Evolutionary conservation across 202 grass and related monocot genomes (phyloP).

Genomic region (Hordeum pubiflorum): DNA sequence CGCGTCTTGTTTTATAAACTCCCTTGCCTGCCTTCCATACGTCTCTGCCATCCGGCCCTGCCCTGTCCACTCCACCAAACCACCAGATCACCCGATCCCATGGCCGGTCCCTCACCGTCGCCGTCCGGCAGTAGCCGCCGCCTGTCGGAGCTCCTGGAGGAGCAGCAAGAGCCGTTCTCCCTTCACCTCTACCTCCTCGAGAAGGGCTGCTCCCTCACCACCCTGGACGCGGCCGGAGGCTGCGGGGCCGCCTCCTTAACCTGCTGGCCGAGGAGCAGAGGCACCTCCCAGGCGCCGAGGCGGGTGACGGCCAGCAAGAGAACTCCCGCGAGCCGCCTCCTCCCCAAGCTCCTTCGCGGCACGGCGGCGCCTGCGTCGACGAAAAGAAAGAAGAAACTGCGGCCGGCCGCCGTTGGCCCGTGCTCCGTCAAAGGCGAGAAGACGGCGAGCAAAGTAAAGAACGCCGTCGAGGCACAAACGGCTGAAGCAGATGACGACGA

Average conservation of each 20-base stretch:
- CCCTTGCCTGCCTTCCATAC: not conserved
- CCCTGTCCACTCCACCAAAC: not conserved
- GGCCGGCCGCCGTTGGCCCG: not conserved
- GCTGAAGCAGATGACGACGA: not conserved
- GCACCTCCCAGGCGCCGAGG: not conserved
- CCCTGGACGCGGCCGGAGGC: not conserved
- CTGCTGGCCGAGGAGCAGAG: slow-evolving; percentile 44
- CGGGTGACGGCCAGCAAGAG: slow-evolving; percentile 9
- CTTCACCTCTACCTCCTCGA: slow-evolving; percentile 25
- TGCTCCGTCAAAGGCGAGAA: not conserved
- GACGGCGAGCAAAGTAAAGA: not conserved
- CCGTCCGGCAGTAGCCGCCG: not conserved
- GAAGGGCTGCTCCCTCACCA: not conserved
- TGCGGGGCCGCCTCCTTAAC: not conserved
- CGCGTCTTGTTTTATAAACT: not conserved
- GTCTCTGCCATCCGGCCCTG: not conserved
- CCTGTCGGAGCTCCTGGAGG: not conserved
- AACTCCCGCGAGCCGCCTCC: not conserved
- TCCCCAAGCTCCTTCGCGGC: slow-evolving; percentile 34
- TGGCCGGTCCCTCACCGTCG: not conserved
- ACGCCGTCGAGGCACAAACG: not conserved
- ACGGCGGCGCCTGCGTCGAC: not conserved
- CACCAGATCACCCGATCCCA: not conserved
- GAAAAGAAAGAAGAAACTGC: not conserved
- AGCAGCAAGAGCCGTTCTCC: slow-evolving; percentile 35